Conservation (phyloP, 768 basidiomycete genomes). For the Lentinula lateritia region DNA sequence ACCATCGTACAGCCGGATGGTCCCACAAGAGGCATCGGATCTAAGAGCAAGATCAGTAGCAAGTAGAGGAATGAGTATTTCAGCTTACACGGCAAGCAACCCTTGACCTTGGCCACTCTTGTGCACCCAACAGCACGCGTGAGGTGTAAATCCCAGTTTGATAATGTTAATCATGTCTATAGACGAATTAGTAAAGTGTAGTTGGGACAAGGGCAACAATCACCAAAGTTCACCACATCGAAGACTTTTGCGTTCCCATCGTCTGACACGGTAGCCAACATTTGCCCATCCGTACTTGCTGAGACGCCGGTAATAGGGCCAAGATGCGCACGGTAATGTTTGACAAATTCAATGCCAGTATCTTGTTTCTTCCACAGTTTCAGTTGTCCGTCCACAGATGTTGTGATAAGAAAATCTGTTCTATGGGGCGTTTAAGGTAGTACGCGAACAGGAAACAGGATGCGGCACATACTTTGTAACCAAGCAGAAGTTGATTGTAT, state of each 20-base stretch:
- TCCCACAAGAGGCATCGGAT: conserved; percentile 70
- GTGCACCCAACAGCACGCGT: conserved; percentile 95
- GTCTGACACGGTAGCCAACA: conserved; percentile 88
- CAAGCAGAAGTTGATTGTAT: conserved; percentile 81
- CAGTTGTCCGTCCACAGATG: conserved; percentile 90
- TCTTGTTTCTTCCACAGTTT: conserved; percentile 99
- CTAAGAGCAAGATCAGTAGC: conserved; percentile 30
- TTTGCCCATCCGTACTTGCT: conserved; percentile 85
- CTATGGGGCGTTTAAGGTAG: conserved; percentile 31
- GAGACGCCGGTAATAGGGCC: conserved; percentile 74
- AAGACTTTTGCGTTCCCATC: conserved; percentile 94
- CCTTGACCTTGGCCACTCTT: conserved; percentile 81
- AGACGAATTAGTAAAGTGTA: neutral
- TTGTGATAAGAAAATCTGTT: conserved; percentile 90
- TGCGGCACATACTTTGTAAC: conserved; percentile 69
- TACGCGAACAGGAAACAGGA: neutral
- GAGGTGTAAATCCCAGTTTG: conserved; percentile 80
- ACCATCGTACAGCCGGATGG: conserved; percentile 88
- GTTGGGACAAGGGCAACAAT: conserved; percentile 18
- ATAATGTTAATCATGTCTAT: conserved; percentile 99
- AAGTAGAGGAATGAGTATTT: neutral
- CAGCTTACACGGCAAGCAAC: conserved; percentile 79
- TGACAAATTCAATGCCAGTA: conserved; percentile 93
- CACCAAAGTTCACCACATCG: conserved; percentile 97
- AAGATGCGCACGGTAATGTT: conserved; percentile 93